phyloP scores from a whole-genome alignment of 1,284 basidiomycete species.

The Malassezia yamatoensis region DNA sequence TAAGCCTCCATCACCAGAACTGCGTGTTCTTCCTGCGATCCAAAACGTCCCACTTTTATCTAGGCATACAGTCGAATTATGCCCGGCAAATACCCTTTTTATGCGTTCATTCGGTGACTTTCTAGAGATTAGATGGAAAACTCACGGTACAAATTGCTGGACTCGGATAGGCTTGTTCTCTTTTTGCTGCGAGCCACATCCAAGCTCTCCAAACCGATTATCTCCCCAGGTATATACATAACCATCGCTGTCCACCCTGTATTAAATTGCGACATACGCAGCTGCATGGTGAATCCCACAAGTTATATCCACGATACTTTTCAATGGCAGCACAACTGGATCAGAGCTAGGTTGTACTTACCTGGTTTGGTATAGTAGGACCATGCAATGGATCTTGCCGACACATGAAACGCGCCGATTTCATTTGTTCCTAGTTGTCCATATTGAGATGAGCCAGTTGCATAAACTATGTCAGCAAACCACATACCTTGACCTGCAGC shows the following conservation, averaged over 20 bases:
- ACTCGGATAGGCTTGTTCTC: conserved; percentile 47
- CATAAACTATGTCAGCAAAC: conserved; percentile 56
- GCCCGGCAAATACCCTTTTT: conserved; percentile 63
- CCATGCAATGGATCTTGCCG: neutral
- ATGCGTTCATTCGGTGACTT: conserved; percentile 61
- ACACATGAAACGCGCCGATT: neutral
- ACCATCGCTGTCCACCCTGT: conserved; percentile 57
- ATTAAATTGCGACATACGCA: conserved; percentile 55
- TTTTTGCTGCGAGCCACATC: conserved; percentile 69
- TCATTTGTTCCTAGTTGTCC: conserved; percentile 82
- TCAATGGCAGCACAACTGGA: neutral
- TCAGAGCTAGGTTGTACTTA: neutral
- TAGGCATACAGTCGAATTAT: conserved; percentile 69
- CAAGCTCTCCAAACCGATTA: conserved; percentile 50
- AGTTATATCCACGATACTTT: conserved; percentile 67
- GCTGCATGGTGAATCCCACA: conserved; percentile 78
- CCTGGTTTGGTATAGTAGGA: neutral
- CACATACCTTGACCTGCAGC: conserved; percentile 59
- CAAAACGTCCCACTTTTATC: conserved; percentile 73
- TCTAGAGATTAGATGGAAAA: conserved; percentile 4
- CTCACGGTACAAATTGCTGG: conserved; percentile 30
- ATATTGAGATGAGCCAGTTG: conserved; percentile 80
- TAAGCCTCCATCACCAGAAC: conserved; percentile 68
- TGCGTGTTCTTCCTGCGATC: conserved; percentile 64
- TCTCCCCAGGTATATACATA: conserved; percentile 59